These are phyloP conservation scores for Calcarisporium arbuscula DNA, from an alignment of 2,329 filamentous ascomycete species.

Conservation along the genomic window DNA sequence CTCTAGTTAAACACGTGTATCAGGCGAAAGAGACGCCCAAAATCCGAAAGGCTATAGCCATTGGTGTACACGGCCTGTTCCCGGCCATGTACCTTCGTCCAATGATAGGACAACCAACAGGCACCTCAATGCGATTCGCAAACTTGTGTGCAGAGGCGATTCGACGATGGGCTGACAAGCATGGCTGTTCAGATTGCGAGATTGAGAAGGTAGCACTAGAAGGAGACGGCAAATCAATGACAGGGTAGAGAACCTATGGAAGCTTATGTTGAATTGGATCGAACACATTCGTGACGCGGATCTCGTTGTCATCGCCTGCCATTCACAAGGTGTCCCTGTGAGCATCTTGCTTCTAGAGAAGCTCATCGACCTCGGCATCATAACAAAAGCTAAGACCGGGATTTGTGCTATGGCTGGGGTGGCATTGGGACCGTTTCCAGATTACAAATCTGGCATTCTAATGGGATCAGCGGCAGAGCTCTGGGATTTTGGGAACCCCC, in stretches of 20 bases:
- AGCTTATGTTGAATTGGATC: slow-evolving; percentile 88
- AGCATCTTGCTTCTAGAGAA: slow-evolving; percentile 89
- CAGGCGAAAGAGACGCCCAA: slow-evolving; percentile 61
- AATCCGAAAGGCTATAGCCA: slow-evolving; percentile 81
- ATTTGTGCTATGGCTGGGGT: slow-evolving; percentile 89
- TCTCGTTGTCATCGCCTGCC: slow-evolving; percentile 85
- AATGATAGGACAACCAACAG: slow-evolving; percentile 89
- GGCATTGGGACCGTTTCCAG: slow-evolving; percentile 84
- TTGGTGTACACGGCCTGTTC: slow-evolving; percentile 92
- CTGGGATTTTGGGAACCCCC: slow-evolving; percentile 83
- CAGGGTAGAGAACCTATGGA: slow-evolving; percentile 88
- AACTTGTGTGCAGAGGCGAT: slow-evolving; percentile 81
- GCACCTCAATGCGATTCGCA: slow-evolving; percentile 89
- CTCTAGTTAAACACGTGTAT: slow-evolving; percentile 63
- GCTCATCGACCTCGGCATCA: slow-evolving; percentile 81
- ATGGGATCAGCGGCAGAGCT: slow-evolving; percentile 89
- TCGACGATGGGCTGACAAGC: slow-evolving; percentile 68
- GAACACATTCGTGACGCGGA: slow-evolving; percentile 83
- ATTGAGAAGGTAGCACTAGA: slow-evolving; percentile 94
- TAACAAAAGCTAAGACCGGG: slow-evolving; percentile 70
- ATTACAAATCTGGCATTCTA: slow-evolving; percentile 84
- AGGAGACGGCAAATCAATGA: slow-evolving; percentile 87
- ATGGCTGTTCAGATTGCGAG: slow-evolving; percentile 68
- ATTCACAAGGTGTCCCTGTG: slow-evolving; percentile 93
- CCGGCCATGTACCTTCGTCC: slow-evolving; percentile 81